Percentiles rank a stretch among this genome's conserved stretches.
These are phyloP conservation scores for Aspergillus melleus DNA, from an alignment of 2,329 filamentous ascomycete species.

Conservation along the genomic window DNA sequence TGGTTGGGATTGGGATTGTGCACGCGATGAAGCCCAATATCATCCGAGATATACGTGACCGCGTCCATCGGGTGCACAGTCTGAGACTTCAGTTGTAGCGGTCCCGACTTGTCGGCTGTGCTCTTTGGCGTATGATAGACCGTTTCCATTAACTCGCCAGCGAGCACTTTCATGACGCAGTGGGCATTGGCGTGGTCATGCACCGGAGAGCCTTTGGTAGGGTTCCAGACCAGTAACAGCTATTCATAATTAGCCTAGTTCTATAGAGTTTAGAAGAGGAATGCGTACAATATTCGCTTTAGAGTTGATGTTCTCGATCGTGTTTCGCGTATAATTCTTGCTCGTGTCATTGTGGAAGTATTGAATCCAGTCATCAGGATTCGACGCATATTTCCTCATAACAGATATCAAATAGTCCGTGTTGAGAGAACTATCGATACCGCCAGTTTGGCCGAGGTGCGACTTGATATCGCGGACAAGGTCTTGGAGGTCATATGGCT, in stretches of 20 bases:
- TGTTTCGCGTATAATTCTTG: constrained; percentile 36
- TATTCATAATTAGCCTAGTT: constrained; percentile 8
- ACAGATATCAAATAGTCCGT: constrained; percentile 27
- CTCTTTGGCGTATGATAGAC: constrained; percentile 24
- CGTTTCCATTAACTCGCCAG: constrained; percentile 30
- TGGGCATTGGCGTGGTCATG: constrained; percentile 40
- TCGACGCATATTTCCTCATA: constrained; percentile 27
- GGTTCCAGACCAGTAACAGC: constrained; percentile 37
- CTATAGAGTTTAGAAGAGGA: accelerated
- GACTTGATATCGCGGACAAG: constrained; percentile 29
- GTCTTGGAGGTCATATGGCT: constrained; percentile 18
- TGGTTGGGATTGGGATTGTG: constrained; percentile 27
- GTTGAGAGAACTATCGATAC: constrained; percentile 28
- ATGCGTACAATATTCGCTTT: constrained; percentile 33
- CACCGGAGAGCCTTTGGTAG: constrained; percentile 35
- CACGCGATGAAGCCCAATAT: constrained; percentile 34
- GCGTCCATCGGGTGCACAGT: constrained; percentile 26
- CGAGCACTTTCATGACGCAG: constrained; percentile 39
- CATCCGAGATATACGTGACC: constrained; percentile 35
- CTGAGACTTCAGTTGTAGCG: constrained; percentile 26
- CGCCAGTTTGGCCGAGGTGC: constrained; percentile 27
- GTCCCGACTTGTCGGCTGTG: constrained; percentile 10
- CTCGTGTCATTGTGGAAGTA: constrained; percentile 32
- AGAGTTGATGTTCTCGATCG: constrained; percentile 34
- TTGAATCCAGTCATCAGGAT: constrained; percentile 29